Base-by-base conservation (phyloP, 106 monocot genomes). In the Acorus gramineus region DNA sequence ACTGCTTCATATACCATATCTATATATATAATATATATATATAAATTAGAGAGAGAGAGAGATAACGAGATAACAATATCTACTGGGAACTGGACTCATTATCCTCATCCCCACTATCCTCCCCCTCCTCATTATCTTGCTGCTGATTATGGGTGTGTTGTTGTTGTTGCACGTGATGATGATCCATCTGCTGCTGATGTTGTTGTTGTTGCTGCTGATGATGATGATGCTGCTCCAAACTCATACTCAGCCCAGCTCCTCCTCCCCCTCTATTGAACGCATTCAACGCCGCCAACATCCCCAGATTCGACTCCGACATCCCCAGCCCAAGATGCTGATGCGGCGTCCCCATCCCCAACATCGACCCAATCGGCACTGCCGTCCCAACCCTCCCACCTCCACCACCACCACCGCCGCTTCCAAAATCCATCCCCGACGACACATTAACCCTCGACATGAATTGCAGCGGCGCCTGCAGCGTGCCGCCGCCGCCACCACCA, bases 361-460 rank as follows among this genome's bases (percentile, higher is more conserved):
- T 83, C 2, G 81, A 78, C 0, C 76, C 73, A 47, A 86, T 56
- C 61, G 76, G 79, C 67, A 80, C 42, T 42, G 50, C 71, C 28
- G 28, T 28, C 28, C 28, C 28, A 28, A 28, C 28, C 28, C 28
- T 28, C 28, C 28, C 28, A 28, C 28, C 4, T 56, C 49, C 56
- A 56, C 11, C 3, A 62, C 73, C 4, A 28, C 28, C n/a, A n/a
- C 80, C 77, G 43, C 80, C 80, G 42, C 68, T 49, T 45, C 73
- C 79, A 57, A 77, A 71, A 0, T 75, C 78, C 7, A 76, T 49
- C 0, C 69, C 76, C 4, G 74, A 77, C 12, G 84, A 60, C 47
- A 83, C 57, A 48, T 80, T 86, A n/a, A 89, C 66, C 58, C 88
- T 72, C 4, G 89, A 77, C 93, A 93, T 88, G 83, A 93, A 93